Evolutionary conservation across 2,329 filamentous ascomycete species (phyloP).

Genomic region (Aspergillus texensis): DNA sequence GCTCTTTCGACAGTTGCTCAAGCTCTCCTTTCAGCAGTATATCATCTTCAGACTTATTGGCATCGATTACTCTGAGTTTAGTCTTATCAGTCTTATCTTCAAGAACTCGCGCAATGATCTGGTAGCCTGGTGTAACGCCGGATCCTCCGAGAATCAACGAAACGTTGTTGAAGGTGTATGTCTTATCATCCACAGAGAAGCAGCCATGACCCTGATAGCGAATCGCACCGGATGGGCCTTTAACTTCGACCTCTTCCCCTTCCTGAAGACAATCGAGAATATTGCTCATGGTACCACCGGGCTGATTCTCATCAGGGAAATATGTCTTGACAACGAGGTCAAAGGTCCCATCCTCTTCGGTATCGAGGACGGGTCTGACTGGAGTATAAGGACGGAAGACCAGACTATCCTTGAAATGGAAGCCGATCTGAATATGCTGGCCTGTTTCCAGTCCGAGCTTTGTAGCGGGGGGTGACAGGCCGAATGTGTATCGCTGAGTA

Average conservation of each 20-base stretch:
- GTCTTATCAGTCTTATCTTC: conserved; percentile 43
- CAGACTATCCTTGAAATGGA: conserved; percentile 56
- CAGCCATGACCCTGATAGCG: conserved; percentile 50
- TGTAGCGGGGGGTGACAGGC: conserved; percentile 36
- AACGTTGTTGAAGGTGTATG: conserved; percentile 48
- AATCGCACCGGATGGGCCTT: conserved; percentile 56
- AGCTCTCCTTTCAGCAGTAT: conserved; percentile 17
- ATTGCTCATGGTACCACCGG: conserved; percentile 58
- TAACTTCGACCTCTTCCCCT: conserved; percentile 55
- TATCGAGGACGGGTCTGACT: conserved; percentile 47
- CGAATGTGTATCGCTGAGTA: conserved; percentile 19
- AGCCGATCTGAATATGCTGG: conserved; percentile 57
- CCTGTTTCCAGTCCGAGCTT: conserved; percentile 54
- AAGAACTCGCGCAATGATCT: conserved; percentile 51
- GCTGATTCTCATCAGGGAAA: conserved; percentile 50
- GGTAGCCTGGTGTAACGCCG: conserved; percentile 57
- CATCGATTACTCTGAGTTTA: conserved; percentile 30
- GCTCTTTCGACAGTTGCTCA: conserved; percentile 6
- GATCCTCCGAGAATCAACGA: conserved; percentile 55
- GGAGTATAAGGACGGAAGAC: conserved; percentile 57
- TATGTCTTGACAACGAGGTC: conserved; percentile 39
- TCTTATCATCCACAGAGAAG: conserved; percentile 50
- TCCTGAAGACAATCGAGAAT: conserved; percentile 55
- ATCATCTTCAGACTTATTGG: conserved; percentile 15
- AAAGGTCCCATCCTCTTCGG: conserved; percentile 28